Evolutionary conservation across 805 yeast species (phyloP).

Genomic region (Komagataella populi): DNA sequence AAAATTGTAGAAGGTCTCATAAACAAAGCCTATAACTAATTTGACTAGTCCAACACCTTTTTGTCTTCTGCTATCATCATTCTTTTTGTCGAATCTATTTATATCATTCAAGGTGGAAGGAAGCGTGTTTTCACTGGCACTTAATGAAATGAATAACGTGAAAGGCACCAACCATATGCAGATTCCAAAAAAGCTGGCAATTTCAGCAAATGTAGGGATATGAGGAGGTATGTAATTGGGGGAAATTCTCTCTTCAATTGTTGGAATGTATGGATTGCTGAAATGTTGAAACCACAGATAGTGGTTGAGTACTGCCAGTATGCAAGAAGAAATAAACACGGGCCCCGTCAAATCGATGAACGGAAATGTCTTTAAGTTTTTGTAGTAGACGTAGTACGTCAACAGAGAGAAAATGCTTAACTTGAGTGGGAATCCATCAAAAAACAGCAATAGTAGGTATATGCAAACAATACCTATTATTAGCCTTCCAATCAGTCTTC

Average conservation of each 20-base stretch:
- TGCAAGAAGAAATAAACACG: slow-evolving; percentile 55
- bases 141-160: slow-evolving; percentile 77
- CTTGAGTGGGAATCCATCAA: slow-evolving; percentile 72
- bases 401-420: slow-evolving; percentile 53
- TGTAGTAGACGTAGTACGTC: slow-evolving; percentile 62
- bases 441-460: slow-evolving; percentile 42
- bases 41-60: slow-evolving; percentile 58
- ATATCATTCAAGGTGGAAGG: slow-evolving; percentile 31
- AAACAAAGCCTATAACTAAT: slow-evolving; percentile 38
- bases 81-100: slow-evolving; percentile 7
- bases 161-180: slow-evolving; percentile 93
- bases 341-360: slow-evolving; percentile 65
- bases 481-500: slow-evolving; percentile 45
- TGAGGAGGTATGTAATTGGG: slow-evolving; percentile 49
- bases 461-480: slow-evolving; percentile 48
- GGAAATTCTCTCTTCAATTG: slow-evolving; percentile 43
- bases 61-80: slow-evolving; percentile 20
- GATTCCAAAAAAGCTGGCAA: slow-evolving; percentile 90
- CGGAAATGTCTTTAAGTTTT: slow-evolving; percentile 74
- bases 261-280: slow-evolving; percentile 58
- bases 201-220: slow-evolving; percentile 74
- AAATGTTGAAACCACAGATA: slow-evolving; percentile 84
- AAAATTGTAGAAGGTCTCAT: slow-evolving; percentile 30
- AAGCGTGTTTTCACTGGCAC: slow-evolving; percentile 81
- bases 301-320: slow-evolving; percentile 68